Conservation (phyloP, 2,329 filamentous ascomycete species). For the Lachnum nothofagi region DNA sequence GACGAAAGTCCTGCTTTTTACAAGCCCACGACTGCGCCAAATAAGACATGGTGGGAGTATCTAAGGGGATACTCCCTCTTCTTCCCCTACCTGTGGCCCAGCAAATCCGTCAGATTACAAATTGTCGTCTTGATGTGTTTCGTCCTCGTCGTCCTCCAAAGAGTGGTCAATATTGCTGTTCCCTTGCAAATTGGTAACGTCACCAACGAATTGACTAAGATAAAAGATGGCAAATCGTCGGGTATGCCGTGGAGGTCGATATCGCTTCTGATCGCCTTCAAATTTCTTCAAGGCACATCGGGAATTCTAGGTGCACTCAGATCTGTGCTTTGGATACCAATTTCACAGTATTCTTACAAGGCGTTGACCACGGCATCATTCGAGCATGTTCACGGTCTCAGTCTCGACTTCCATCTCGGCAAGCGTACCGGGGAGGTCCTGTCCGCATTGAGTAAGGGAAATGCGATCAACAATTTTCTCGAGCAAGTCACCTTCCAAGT, state of each 20-base stretch:
- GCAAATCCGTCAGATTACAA: slow-evolving; percentile 61
- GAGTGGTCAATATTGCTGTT: slow-evolving; percentile 79
- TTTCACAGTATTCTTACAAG: slow-evolving; percentile 94
- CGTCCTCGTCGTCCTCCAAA: slow-evolving; percentile 70
- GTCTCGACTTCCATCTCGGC: slow-evolving; percentile 90
- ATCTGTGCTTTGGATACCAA: slow-evolving; percentile 88
- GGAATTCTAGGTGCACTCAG: slow-evolving; percentile 79
- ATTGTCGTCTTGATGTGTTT: slow-evolving; percentile 79
- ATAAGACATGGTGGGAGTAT: slow-evolving; percentile 95
- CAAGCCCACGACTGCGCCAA: slow-evolving; percentile 77
- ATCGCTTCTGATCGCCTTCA: slow-evolving; percentile 69
- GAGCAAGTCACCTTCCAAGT: slow-evolving; percentile 96
- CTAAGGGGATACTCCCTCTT: slow-evolving; percentile 86
- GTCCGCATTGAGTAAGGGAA: slow-evolving; percentile 92
- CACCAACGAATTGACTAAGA: slow-evolving; percentile 64
- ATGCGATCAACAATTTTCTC: slow-evolving; percentile 91
- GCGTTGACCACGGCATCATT: slow-evolving; percentile 92
- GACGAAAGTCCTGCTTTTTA: slow-evolving; percentile 75
- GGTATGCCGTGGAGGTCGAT: slow-evolving; percentile 67
- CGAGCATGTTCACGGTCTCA: slow-evolving; percentile 92
- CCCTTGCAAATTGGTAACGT: slow-evolving; percentile 76
- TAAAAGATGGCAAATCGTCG: slow-evolving; percentile 42
- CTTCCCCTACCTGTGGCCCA: slow-evolving; percentile 95
- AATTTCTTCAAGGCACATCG: slow-evolving; percentile 81
- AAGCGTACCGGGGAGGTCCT: slow-evolving; percentile 96